Evolutionary conservation across 768 basidiomycete genomes (phyloP).

Genomic region (Boletellus emodensis): DNA sequence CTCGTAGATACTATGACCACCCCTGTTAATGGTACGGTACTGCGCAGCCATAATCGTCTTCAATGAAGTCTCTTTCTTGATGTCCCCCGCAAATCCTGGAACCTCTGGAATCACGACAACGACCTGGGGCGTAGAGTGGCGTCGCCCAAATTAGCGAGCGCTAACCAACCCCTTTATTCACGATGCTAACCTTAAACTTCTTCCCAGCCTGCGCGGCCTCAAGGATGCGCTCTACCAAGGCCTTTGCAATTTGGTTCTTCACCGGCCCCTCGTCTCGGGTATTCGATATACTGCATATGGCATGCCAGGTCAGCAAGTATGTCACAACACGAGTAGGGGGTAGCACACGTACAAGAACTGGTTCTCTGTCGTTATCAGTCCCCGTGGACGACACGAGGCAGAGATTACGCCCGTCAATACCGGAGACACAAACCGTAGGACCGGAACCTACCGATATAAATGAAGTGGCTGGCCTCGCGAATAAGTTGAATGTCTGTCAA

Average conservation of each 20-base stretch:
- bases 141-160: neutral
- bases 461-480: conserved; percentile 77
- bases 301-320: conserved; percentile 3
- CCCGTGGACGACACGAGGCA: conserved; percentile 10
- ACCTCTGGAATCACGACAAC: conserved; percentile 87
- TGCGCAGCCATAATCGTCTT: conserved; percentile 87
- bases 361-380: conserved; percentile 47
- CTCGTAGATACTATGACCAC: conserved; percentile 83
- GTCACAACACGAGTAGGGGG: neutral
- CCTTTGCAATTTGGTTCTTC: conserved; percentile 78
- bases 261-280: conserved; percentile 63
- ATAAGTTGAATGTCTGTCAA: conserved; percentile 72
- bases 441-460: conserved; percentile 80
- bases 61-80: conserved; percentile 59
- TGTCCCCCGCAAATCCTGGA: conserved; percentile 84
- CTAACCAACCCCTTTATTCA: neutral
- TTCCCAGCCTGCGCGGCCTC: conserved; percentile 63
- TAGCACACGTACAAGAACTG: conserved; percentile 73
- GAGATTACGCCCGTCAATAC: conserved; percentile 9
- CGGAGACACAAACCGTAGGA: neutral
- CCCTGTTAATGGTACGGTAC: conserved; percentile 86
- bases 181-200: conserved; percentile 66
- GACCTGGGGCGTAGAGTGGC: conserved; percentile 45
- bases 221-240: conserved; percentile 81
- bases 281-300: conserved; percentile 61